Evolutionary conservation across 2,329 filamentous ascomycete species (phyloP).

Genomic region (Tolypocladium pustulatum): DNA sequence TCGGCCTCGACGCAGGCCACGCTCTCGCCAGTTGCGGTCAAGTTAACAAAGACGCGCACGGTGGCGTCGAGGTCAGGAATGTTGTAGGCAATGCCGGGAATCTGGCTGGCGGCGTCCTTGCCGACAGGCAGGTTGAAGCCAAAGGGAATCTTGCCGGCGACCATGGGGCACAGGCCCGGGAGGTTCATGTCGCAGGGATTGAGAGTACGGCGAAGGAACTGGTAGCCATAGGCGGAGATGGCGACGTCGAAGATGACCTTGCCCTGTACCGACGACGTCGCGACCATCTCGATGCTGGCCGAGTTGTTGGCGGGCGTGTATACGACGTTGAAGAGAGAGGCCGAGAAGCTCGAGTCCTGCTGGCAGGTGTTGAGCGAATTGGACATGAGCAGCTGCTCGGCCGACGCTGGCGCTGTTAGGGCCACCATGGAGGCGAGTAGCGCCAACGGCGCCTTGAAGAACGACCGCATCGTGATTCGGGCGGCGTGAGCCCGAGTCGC

Average conservation of each 20-base stretch:
- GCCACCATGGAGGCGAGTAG: constrained; percentile 33
- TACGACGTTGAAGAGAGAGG: constrained; percentile 77
- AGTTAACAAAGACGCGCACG: constrained; percentile 72
- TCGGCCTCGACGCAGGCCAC: constrained; percentile 82
- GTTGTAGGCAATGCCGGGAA: constrained; percentile 78
- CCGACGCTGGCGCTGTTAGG: constrained; percentile 38
- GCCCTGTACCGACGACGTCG: constrained; percentile 72
- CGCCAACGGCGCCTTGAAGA: constrained; percentile 32
- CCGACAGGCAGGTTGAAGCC: constrained; percentile 56
- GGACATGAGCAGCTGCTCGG: constrained; percentile 62
- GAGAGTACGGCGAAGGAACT: constrained; percentile 54
- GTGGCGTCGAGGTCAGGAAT: constrained; percentile 86
- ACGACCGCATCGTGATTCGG: constrained; percentile 33
- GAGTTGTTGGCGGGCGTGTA: constrained; percentile 68
- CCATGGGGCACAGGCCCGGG: constrained; percentile 81
- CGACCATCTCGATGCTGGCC: constrained; percentile 64
- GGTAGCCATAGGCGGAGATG: constrained; percentile 75
- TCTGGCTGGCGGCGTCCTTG: constrained; percentile 44
- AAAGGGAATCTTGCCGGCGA: constrained; percentile 68
- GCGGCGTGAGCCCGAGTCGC: background rate
- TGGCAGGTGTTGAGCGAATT: constrained; percentile 80
- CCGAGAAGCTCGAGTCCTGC: constrained; percentile 74
- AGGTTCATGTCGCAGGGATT: constrained; percentile 66
- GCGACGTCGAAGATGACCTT: constrained; percentile 69
- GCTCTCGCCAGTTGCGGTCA: constrained; percentile 46